Conservation (phyloP, 176 grass and related monocot genomes). For the Cenchrus purpureus region DNA sequence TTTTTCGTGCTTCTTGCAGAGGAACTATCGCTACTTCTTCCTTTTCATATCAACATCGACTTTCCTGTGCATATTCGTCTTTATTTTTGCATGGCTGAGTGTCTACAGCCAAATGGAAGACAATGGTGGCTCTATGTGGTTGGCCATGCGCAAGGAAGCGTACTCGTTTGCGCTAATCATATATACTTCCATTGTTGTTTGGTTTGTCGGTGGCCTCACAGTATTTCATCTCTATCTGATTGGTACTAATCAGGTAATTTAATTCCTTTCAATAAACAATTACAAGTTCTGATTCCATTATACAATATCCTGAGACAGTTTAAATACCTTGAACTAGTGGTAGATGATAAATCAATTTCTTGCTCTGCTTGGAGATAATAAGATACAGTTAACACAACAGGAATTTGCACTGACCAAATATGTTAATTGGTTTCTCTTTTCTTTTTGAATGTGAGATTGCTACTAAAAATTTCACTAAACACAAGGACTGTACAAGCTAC, state of each 20-base stretch:
- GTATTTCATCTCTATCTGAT: constrained; percentile 77
- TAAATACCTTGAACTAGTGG: constrained; percentile 13
- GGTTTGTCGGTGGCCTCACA: constrained; percentile 76
- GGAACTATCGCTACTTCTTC: constrained; percentile 77
- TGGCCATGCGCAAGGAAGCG: constrained; percentile 46
- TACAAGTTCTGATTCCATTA: neutral
- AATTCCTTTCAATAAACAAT: constrained; percentile 11
- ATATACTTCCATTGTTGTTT: constrained; percentile 68
- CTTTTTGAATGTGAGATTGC: neutral
- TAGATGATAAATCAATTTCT: neutral
- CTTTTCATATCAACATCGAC: constrained; percentile 66
- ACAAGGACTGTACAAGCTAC: neutral
- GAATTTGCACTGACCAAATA: neutral
- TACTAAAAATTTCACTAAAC: neutral
- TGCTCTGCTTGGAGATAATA: neutral
- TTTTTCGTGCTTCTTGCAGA: constrained; percentile 49
- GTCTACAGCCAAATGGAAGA: constrained; percentile 47
- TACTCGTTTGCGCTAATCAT: constrained; percentile 65
- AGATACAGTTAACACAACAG: neutral
- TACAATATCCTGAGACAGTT: neutral
- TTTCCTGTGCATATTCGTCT: constrained; percentile 65
- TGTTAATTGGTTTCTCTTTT: neutral
- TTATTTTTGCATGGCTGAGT: constrained; percentile 59
- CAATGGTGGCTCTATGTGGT: constrained; percentile 45
- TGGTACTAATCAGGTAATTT: constrained; percentile 62